phyloP scores from a whole-genome alignment of 805 yeast species.

The Candida corydali region DNA sequence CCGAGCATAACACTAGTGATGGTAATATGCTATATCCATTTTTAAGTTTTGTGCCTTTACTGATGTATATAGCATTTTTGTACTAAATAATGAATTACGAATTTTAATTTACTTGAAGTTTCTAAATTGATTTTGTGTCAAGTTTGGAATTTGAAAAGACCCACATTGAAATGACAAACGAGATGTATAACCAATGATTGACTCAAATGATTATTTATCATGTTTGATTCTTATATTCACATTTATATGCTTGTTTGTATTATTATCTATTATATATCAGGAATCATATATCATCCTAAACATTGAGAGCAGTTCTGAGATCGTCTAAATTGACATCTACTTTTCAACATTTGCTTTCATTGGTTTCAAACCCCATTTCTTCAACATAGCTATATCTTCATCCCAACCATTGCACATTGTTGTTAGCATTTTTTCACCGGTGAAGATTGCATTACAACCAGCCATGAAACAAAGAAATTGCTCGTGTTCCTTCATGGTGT shows the following conservation, averaged over 20 bases:
- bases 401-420: conserved; percentile 85
- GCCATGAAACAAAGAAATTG: conserved; percentile 73
- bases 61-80: conserved; percentile 2
- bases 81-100: not conserved
- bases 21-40: conserved; percentile 1
- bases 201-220: not conserved
- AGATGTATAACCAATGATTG: too few relatives aligned
- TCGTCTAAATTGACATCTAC: not conserved
- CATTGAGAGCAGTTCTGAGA: not conserved
- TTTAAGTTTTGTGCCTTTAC: conserved; percentile 1
- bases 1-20: not conserved
- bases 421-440: conserved; percentile 77
- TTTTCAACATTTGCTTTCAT: conserved; percentile 35
- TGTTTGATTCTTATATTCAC: conserved; percentile 3
- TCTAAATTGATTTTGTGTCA: too few relatives aligned
- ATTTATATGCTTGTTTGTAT: not conserved
- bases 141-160: too few relatives aligned
- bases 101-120: too few relatives aligned
- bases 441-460: conserved; percentile 77
- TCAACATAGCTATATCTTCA: conserved; percentile 65
- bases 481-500: conserved; percentile 74
- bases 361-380: conserved; percentile 64
- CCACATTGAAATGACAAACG: too few relatives aligned
- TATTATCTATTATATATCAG: not conserved
- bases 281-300: not conserved